phyloP scores from a whole-genome alignment of 2,329 filamentous ascomycete species.

The Immersiporthe knoxdaviesiana region DNA sequence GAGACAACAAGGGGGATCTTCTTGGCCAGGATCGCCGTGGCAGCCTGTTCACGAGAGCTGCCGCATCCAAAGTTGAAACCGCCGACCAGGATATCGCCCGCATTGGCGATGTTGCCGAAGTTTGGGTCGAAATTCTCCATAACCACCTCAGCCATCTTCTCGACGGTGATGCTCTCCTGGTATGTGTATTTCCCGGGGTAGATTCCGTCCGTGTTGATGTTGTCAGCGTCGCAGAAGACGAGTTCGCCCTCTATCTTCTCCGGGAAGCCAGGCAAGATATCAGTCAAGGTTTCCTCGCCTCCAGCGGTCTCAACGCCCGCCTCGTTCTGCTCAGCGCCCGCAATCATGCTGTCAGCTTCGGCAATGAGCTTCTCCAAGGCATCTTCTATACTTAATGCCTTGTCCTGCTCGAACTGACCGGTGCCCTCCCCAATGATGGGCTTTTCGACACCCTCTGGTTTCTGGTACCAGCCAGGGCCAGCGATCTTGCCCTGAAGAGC shows the following conservation, averaged over 20 bases:
- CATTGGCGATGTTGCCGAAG: slow-evolving; percentile 66
- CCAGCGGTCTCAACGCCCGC: neutral
- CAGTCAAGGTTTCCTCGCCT: slow-evolving; percentile 3
- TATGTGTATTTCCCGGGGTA: slow-evolving; percentile 92
- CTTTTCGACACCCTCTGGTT: slow-evolving; percentile 68
- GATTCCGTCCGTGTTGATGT: slow-evolving; percentile 90
- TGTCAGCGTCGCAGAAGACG: slow-evolving; percentile 78
- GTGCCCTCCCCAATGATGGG: slow-evolving; percentile 74
- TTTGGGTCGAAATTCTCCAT: slow-evolving; percentile 90
- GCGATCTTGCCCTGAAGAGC: slow-evolving; percentile 71
- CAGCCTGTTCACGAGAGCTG: slow-evolving; percentile 80
- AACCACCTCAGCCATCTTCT: slow-evolving; percentile 82
- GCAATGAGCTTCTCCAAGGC: slow-evolving; percentile 72
- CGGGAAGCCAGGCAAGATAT: slow-evolving; percentile 71
- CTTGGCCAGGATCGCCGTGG: slow-evolving; percentile 82
- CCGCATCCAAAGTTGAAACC: slow-evolving; percentile 92
- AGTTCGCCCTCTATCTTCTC: slow-evolving; percentile 84
- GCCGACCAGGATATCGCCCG: slow-evolving; percentile 79
- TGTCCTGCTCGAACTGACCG: slow-evolving; percentile 65
- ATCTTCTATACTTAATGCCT: slow-evolving; percentile 68
- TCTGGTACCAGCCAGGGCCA: slow-evolving; percentile 77
- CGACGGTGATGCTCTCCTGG: slow-evolving; percentile 72
- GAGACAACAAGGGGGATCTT: slow-evolving; percentile 79
- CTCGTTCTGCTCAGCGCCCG: slow-evolving; percentile 48
- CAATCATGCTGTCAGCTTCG: slow-evolving; percentile 67